Evolutionary conservation across 768 basidiomycete species (phyloP).

Genomic region (Hericium alpestre): DNA sequence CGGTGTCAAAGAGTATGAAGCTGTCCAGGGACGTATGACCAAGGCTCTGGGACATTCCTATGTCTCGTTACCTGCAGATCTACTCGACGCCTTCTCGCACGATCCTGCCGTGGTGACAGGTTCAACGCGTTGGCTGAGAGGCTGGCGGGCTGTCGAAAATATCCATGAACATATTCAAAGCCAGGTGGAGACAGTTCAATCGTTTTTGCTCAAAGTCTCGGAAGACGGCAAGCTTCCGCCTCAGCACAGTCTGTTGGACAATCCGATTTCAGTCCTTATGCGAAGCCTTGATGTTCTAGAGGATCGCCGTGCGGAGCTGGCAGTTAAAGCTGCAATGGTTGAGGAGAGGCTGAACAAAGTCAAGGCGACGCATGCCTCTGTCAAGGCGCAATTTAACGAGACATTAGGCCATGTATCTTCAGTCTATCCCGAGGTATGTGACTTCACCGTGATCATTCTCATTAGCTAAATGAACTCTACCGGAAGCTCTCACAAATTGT

Average conservation of each 20-base stretch:
- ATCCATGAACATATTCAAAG: slow-evolving; percentile 51
- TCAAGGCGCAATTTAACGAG: slow-evolving; percentile 57
- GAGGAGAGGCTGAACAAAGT: slow-evolving; percentile 39
- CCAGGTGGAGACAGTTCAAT: slow-evolving; percentile 37
- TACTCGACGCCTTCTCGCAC: slow-evolving; percentile 65
- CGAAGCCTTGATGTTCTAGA: slow-evolving; percentile 42
- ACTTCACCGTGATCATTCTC: background rate
- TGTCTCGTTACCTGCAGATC: slow-evolving; percentile 45
- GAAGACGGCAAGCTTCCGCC: slow-evolving; percentile 12
- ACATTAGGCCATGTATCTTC: slow-evolving; percentile 60
- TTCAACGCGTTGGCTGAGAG: slow-evolving; percentile 44
- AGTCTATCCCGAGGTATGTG: slow-evolving; percentile 63
- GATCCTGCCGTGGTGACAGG: slow-evolving; percentile 72
- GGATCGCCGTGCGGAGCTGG: slow-evolving; percentile 32
- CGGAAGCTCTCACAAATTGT: slow-evolving; percentile 57
- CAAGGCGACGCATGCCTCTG: slow-evolving; percentile 40
- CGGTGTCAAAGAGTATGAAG: slow-evolving; percentile 56
- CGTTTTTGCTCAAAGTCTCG: slow-evolving; percentile 6
- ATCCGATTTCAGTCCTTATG: slow-evolving; percentile 39
- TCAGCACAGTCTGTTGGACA: slow-evolving; percentile 36
- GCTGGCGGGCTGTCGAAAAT: slow-evolving; percentile 72
- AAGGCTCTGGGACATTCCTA: slow-evolving; percentile 37
- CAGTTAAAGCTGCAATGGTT: slow-evolving; percentile 37
- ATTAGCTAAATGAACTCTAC: slow-evolving; percentile 2
- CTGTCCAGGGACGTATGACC: slow-evolving; percentile 41